These are phyloP conservation scores for Pseudopithomyces chartarum DNA, from an alignment of 2,329 filamentous ascomycete genomes.

Conservation along the genomic window DNA sequence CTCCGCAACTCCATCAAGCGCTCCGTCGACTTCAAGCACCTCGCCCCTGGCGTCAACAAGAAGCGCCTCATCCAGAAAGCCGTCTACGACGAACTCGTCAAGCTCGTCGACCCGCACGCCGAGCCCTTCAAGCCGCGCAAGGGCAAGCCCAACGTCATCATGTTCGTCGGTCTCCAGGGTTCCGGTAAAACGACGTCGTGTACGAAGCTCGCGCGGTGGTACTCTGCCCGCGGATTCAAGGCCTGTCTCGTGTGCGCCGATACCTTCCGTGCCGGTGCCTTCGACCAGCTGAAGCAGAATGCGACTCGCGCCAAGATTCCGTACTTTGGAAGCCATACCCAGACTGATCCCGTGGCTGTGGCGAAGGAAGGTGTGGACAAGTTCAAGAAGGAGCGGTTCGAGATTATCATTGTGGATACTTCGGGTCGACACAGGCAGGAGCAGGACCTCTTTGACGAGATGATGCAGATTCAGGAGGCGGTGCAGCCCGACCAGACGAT, in stretches of 20 bases:
- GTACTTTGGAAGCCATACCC: conserved; percentile 95
- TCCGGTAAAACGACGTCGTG: conserved; percentile 98
- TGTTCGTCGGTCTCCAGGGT: conserved; percentile 98
- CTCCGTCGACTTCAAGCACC: conserved; percentile 92
- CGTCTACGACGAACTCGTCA: conserved; percentile 95
- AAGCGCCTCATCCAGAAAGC: conserved; percentile 97
- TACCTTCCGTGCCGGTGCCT: conserved; percentile 97
- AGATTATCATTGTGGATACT: conserved; percentile 98
- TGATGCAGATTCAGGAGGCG: conserved; percentile 93
- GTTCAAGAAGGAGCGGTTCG: conserved; percentile 98
- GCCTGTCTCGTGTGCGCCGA: conserved; percentile 95
- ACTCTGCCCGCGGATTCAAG: conserved; percentile 91
- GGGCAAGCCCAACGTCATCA: conserved; percentile 94
- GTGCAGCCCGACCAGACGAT: conserved; percentile 95
- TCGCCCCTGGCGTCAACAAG: conserved; percentile 92
- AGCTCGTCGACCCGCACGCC: conserved; percentile 92
- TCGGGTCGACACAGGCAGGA: conserved; percentile 95
- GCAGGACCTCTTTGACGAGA: conserved; percentile 92
- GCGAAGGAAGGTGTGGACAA: conserved; percentile 96
- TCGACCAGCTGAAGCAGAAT: conserved; percentile 98
- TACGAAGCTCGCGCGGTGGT: conserved; percentile 94
- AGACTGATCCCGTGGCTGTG: conserved; percentile 93
- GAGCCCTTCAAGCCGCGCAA: conserved; percentile 98
- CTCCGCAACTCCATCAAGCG: conserved; percentile 91
- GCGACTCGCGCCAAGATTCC: conserved; percentile 98